Percentiles rank a stretch among this genome's conserved stretches.
Evolutionary conservation across 352 stramenopile species (phyloP).

Genomic region (Thalassiosira exigua): DNA sequence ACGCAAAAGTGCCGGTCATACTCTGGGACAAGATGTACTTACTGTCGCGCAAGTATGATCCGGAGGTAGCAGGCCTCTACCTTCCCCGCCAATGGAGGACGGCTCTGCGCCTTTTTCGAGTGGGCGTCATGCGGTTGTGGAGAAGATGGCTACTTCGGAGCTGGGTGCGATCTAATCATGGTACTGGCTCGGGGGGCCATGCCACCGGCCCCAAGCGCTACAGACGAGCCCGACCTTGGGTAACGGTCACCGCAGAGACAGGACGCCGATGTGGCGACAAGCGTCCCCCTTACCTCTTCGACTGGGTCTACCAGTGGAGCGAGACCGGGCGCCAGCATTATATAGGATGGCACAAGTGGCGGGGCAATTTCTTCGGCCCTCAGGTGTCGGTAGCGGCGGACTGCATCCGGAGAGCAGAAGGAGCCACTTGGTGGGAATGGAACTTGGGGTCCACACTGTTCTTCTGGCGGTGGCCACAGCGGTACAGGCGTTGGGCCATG

Average conservation of each 20-base stretch:
- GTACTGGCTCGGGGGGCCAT: too few species aligned
- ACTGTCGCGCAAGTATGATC: background rate
- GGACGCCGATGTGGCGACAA: too few species aligned
- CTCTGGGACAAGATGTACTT: background rate
- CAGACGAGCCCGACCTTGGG: too few species aligned
- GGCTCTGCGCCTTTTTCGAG: background rate
- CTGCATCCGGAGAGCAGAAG: background rate
- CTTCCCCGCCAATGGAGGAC: background rate
- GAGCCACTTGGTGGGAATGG: conserved; percentile 24
- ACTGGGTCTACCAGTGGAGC: too few species aligned
- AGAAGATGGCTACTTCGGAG: background rate
- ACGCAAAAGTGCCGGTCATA: background rate
- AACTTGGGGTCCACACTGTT: conserved; percentile 4
- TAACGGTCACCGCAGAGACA: too few species aligned
- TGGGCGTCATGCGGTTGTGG: background rate
- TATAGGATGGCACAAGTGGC: background rate
- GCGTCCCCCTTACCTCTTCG: too few species aligned
- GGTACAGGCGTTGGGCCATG: background rate
- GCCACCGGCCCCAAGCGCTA: too few species aligned
- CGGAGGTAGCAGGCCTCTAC: too few species aligned
- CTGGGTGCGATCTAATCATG: too few species aligned
- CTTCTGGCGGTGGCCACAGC: conserved; percentile 22
- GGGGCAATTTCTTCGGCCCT: too few species aligned
- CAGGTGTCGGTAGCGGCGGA: background rate
- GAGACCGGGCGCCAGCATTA: background rate